These are phyloP conservation scores for Cladosporium velox DNA, from an alignment of 2,329 filamentous ascomycete genomes.

Conservation along the genomic window DNA sequence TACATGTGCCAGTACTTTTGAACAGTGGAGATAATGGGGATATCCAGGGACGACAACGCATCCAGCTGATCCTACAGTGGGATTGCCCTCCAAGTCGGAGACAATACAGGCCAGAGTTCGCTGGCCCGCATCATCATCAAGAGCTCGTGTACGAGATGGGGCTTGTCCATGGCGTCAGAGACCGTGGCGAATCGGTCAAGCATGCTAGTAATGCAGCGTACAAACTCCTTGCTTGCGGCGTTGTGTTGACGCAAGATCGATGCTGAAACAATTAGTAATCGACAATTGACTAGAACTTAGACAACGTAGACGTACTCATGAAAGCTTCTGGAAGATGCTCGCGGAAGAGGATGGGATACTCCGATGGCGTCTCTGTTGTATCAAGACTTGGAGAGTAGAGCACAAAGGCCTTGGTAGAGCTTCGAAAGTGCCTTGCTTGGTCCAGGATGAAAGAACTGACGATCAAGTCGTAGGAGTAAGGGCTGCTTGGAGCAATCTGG, in stretches of 20 bases:
- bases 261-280: neutral
- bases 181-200: slow-evolving; percentile 6
- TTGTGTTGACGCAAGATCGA: slow-evolving; percentile 11
- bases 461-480: neutral
- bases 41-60: neutral
- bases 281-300: no score
- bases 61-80: neutral
- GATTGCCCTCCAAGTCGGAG: neutral
- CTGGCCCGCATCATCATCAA: neutral
- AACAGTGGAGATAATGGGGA: neutral
- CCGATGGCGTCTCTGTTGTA: no score
- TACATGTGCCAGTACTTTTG: no score
- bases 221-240: slow-evolving; percentile 1
- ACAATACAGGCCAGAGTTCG: neutral
- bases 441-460: slow-evolving; percentile 23
- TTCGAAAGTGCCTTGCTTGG: slow-evolving; percentile 20
- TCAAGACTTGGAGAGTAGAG: neutral
- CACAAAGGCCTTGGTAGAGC: slow-evolving; percentile 22
- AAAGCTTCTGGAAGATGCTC: slow-evolving; percentile 16
- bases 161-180: neutral
- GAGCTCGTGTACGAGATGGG: neutral
- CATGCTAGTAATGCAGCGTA: neutral
- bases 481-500: neutral
- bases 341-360: neutral
- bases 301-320: neutral